Evolutionary conservation across 148 eudicot genomes (phyloP), one percentile per base, ranked within the genome.

Genomic region (Rhododendron simsii): DNA sequence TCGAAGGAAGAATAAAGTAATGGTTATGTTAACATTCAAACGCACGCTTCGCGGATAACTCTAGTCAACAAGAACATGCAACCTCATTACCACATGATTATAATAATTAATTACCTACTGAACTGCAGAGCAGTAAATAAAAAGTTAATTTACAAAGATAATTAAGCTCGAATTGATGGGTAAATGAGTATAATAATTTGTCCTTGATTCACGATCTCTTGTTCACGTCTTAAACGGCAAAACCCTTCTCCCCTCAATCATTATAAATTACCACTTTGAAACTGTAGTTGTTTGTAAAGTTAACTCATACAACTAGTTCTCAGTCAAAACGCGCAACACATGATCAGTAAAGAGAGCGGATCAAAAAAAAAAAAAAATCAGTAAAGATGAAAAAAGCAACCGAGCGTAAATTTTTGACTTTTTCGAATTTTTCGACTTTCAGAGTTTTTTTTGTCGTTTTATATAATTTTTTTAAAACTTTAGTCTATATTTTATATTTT

Each of bases 41-140:
- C 59, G 78, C 83, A 85, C 83, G 84, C 67, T 59, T 57, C 35
- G 75, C 12, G 26, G 69, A 14, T 10, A 21, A 15, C 50, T n/a
- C 67, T 65, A 48, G 61, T 85, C 78, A 85, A 21, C 33, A 45
- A 80, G 87, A 55, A 86, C 63, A 83, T 86, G 87, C 78, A 65
- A 48, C 84, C 48, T 86, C 79, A 86, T 65, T 86, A 41, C 83
- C 78, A 41, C 28, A 80, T 86, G 73, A 80, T 86, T 80, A 44
- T 39, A 28, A 45, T 79, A 39, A 23, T 23, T 39, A 39, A 39
- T 39, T 39, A 39, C 44, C 44, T 39, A 39, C 44, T 39, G 44
- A 39, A 39, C 44, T 39, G 44, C 0, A n/a, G 47, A 11, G 11
- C 13, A 35, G 28, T 18, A 47, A 7, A 84, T 57, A 5, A 45